phyloP scores from a whole-genome alignment of 2,329 filamentous ascomycete species.

The Diaporthe sp. region DNA sequence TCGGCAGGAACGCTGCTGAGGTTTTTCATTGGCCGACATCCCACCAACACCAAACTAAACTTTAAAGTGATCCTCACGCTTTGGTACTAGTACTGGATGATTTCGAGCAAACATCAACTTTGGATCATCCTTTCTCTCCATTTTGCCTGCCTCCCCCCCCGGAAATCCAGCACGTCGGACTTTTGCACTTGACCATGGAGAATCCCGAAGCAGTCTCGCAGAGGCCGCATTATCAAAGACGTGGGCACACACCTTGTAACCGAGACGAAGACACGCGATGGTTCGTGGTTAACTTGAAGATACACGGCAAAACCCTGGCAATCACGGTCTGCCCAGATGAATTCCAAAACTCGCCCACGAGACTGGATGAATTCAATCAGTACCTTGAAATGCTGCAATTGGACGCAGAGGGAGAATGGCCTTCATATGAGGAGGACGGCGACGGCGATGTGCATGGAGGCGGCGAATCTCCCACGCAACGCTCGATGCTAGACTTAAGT shows the following conservation, averaged over 20 bases:
- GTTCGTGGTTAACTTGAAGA: background rate
- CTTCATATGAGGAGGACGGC: background rate
- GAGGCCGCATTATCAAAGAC: constrained; percentile 24
- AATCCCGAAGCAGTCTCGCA: background rate
- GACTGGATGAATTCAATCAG: constrained; percentile 16
- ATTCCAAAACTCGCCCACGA: constrained; percentile 10
- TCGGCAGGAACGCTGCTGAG: background rate
- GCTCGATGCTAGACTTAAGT: constrained; percentile 8
- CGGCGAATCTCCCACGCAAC: constrained; percentile 17
- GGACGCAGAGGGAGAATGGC: background rate
- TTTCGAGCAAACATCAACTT: background rate
- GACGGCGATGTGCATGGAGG: background rate
- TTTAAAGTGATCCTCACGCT: background rate
- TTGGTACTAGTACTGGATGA: too few relatives aligned
- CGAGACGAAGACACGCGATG: constrained; percentile 22
- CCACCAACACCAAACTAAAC: background rate
- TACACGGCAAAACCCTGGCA: constrained; percentile 3
- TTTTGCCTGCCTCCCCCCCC: too few relatives aligned
- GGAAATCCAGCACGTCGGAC: background rate
- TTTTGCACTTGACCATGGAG: constrained; percentile 7
- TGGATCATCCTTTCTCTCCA: background rate
- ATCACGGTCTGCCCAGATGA: background rate
- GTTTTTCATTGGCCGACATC: background rate
- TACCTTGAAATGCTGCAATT: constrained; percentile 2
- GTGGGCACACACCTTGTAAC: constrained; percentile 5